Evolutionary conservation across 2,329 filamentous ascomycete genomes (phyloP).

Genomic region (Aureobasidium sp.): DNA sequence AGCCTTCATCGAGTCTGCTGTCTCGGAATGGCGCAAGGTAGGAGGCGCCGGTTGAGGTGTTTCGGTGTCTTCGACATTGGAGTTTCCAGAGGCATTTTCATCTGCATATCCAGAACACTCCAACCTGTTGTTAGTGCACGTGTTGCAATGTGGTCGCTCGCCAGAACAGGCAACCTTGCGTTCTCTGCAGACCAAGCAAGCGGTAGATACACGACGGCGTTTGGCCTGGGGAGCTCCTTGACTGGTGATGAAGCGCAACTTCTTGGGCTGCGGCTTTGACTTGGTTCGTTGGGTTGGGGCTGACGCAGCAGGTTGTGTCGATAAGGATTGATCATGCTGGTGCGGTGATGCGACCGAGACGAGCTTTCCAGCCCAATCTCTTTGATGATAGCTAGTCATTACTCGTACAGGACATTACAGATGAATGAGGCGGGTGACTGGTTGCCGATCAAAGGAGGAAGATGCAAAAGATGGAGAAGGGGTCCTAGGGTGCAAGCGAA

Average conservation of each 20-base stretch:
- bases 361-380: conserved; percentile 7
- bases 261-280: conserved; percentile 14
- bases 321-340: background rate
- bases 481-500: background rate
- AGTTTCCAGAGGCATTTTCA: conserved; percentile 19
- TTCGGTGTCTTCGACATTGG: background rate
- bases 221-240: conserved; percentile 75
- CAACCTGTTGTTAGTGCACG: conserved; percentile 40
- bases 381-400: conserved; percentile 7
- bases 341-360: background rate
- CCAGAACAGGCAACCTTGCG: conserved; percentile 44
- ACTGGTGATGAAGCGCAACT: conserved; percentile 65
- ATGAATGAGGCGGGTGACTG: background rate
- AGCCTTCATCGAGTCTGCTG: background rate
- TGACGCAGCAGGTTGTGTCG: background rate
- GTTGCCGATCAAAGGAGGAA: background rate
- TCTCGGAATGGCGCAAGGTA: background rate
- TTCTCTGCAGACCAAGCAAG: conserved; percentile 44
- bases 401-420: background rate
- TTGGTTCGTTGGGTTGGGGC: background rate
- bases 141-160: conserved; percentile 36
- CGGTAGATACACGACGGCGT: conserved; percentile 68
- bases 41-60: background rate
- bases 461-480: background rate
- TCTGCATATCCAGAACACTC: conserved; percentile 40